Base-by-base conservation (phyloP, 2,329 filamentous ascomycete species). In the Alternaria sp. region DNA sequence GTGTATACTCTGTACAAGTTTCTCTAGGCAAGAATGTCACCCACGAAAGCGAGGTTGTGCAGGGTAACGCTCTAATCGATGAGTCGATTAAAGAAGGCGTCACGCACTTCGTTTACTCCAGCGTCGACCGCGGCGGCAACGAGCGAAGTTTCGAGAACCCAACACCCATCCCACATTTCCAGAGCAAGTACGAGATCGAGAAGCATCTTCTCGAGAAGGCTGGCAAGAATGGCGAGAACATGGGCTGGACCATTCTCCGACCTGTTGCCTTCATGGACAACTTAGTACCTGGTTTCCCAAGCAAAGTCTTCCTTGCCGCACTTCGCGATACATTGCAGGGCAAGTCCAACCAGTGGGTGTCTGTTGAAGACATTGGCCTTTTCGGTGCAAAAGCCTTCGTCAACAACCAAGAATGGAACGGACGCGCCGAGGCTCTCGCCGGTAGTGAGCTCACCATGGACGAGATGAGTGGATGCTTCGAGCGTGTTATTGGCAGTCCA, bases 181-280 rank as follows among this genome's bases (percentile, higher is more conserved):
- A 82, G 59, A 82, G 76, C 67, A 91, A 91, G 73, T 82, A 86
- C 66, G 74, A 83, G 11, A 87, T 91, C 67, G 89, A 91, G 77
- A 78, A 84, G 54, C 81, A 91, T 64, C 82, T 91, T n/a, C 78
- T 85, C 30, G 78, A 84, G 27, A 78, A 77, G 18, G 78, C 79
- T 1, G 80, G 79, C 1, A 70, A 80, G 9, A 75, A 76, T 4
- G 78, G 79, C 6, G 78, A 79, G 10, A 74, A 69, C 0, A 88
- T 89, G 86, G 77, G 77, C 7, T 90, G 86, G 84, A 89, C 86
- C 0, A 85, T 90, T 40, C 78, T 90, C 3, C 83, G 88, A 4
- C 88, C 88, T 0, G 84, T 85, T 0, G 86, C 85, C 2, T 90
- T 90, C 77, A 86, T 89, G 80, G 87, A 90, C 52, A 88, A 89